These are phyloP conservation scores for Leishmania guyanensis DNA, from an alignment of 208 protist genomes.

Conservation along the genomic window DNA sequence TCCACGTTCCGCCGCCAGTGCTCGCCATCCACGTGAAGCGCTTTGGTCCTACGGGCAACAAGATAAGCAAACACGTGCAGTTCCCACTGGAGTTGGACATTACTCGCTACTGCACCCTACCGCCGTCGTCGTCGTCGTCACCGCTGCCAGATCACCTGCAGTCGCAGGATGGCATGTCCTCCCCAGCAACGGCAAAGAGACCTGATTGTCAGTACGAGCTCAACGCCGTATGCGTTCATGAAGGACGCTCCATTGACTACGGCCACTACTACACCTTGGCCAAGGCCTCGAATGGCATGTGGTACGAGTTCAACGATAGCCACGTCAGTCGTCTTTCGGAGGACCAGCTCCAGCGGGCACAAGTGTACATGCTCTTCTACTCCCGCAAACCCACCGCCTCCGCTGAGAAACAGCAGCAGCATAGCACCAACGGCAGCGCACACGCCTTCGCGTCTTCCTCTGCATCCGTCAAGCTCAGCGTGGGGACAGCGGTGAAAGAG, in stretches of 20 bases:
- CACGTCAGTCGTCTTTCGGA: constrained; percentile 64
- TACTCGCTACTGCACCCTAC: constrained; percentile 53
- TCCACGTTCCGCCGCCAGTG: constrained; percentile 82
- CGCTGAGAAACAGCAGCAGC: neutral
- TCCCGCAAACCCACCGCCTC: constrained; percentile 22
- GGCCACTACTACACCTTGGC: constrained; percentile 94
- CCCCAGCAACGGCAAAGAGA: neutral
- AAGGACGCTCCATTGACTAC: constrained; percentile 71
- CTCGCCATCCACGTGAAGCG: constrained; percentile 91
- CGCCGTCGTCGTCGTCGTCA: neutral
- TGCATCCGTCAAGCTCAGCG: neutral
- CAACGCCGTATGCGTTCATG: constrained; percentile 89
- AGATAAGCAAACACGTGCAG: constrained; percentile 66
- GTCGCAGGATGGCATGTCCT: neutral
- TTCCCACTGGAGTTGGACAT: constrained; percentile 74
- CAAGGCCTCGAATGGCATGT: constrained; percentile 75
- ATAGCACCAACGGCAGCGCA: constrained; percentile 1
- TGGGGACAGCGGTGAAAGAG: neutral
- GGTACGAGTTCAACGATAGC: constrained; percentile 90
- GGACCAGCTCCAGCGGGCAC: constrained; percentile 62
- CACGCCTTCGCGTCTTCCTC: neutral
- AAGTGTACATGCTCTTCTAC: constrained; percentile 94
- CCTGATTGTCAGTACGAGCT: constrained; percentile 73
- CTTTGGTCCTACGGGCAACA: constrained; percentile 68
- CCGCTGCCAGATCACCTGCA: neutral